These are phyloP conservation scores for Pinus taeda DNA, from an alignment of 75 land plant genomes.

Conservation along the genomic window DNA sequence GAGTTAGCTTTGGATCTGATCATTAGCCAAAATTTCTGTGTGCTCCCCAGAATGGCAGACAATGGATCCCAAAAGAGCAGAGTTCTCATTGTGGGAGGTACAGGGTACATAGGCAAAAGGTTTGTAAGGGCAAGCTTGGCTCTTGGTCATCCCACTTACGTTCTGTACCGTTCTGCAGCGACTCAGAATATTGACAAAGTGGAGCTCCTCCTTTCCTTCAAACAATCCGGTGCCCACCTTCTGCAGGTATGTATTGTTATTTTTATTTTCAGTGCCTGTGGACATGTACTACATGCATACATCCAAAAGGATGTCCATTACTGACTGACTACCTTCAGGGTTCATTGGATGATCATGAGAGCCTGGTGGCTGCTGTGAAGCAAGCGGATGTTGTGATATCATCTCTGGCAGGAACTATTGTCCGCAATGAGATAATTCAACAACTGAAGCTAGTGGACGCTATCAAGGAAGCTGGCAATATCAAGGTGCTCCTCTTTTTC, in stretches of 20 bases:
- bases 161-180: constrained; percentile 19
- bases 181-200: constrained; percentile 9
- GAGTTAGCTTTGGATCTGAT: no score
- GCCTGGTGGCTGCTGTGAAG: constrained; percentile 54
- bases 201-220: constrained; percentile 41
- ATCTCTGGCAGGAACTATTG: constrained; percentile 51
- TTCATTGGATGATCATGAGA: constrained; percentile 33
- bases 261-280: no score
- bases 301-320: no score
- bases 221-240: constrained; percentile 31
- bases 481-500: constrained; percentile 37
- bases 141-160: constrained; percentile 44
- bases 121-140: constrained; percentile 46
- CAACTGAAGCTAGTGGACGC: constrained; percentile 72
- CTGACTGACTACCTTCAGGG: constrained; percentile 22
- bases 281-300: no score
- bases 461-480: constrained; percentile 70
- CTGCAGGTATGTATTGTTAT: constrained; percentile 18
- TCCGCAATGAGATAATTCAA: constrained; percentile 40
- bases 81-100: constrained; percentile 58
- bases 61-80: constrained; percentile 29
- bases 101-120: constrained; percentile 62
- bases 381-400: constrained; percentile 58
- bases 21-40: no score
- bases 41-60: no score